These are phyloP conservation scores for Gliomastix tumulicola DNA, from an alignment of 2,329 filamentous ascomycete species.

Conservation along the genomic window DNA sequence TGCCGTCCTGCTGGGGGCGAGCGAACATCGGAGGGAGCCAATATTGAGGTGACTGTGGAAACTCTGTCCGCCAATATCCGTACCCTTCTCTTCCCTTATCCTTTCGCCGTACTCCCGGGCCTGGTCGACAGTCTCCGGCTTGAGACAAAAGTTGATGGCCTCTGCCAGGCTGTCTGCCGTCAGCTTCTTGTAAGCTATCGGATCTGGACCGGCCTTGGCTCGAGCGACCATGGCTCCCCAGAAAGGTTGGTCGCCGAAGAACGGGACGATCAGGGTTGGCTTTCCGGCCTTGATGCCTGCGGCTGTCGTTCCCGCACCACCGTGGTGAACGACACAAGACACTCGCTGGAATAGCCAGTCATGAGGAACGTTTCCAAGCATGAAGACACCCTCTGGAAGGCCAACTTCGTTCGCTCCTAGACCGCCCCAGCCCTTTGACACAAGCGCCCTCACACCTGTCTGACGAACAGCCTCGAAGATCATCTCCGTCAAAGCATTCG, in stretches of 20 bases:
- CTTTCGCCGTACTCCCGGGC: constrained; percentile 51
- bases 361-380: constrained; percentile 80
- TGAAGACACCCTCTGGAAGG: constrained; percentile 70
- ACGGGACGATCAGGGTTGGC: constrained; percentile 78
- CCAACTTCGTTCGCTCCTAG: constrained; percentile 64
- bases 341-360: constrained; percentile 85
- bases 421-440: constrained; percentile 86
- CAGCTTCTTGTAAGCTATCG: constrained; percentile 62
- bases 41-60: constrained; percentile 67
- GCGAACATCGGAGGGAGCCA: constrained; percentile 60
- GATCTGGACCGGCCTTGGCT: constrained; percentile 65
- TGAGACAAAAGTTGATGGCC: constrained; percentile 54
- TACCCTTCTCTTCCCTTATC: constrained; percentile 61
- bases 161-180: constrained; percentile 59
- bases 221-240: constrained; percentile 72
- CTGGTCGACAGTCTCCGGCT: constrained; percentile 50
- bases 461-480: constrained; percentile 65
- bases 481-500: constrained; percentile 60
- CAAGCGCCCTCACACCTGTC: constrained; percentile 67
- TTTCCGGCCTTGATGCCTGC: constrained; percentile 76
- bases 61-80: constrained; percentile 54
- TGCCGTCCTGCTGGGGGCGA: constrained; percentile 62
- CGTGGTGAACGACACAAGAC: constrained; percentile 78
- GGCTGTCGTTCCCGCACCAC: constrained; percentile 81
- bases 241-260: constrained; percentile 81